Evolutionary conservation across 2,329 filamentous ascomycete genomes (phyloP), one percentile per base, ranked within the genome.

Genomic region (Colletotrichum truncatum): DNA sequence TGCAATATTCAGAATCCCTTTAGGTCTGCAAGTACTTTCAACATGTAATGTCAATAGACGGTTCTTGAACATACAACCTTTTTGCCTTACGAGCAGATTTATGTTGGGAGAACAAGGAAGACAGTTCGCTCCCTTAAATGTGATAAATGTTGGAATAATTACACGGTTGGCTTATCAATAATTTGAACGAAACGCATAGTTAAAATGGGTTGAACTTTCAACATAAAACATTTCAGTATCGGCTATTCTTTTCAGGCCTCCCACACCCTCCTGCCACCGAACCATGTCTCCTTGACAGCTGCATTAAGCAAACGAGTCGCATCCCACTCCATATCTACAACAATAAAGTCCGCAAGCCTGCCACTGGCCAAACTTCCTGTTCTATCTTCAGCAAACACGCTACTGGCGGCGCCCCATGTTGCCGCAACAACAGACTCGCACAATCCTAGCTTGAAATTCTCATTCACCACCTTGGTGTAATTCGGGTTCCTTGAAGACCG

Each of bases 281-380:
- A 84, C 85, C 85, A 88, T 1, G 86, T 88, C 77, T 87, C 79
- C 54, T 70, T 68, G 1, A 87, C 77, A 18, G 71, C 74, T 0
- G 83, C 84, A 9, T 78, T 70, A 51, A 86, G 74, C 61, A 89
- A 71, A 68, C 76, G 77, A 23, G 79, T 78, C 16, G 80, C 77
- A 21, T 81, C 78, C 78, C 84, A 84, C 23, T 79, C 74, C 77
- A 87, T 81, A 62, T 87, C 80, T 41, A 86, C 76, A 1, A 80
- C 72, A 4, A 85, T 83, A 57, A 90, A 87, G 68, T 91, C 88
- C 0, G 88, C 88, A 68, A 81, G 77, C 71, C 84, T 77, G 0
- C 87, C 87, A 1, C 73, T 74, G 68, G 81, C 79, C 59, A 91
- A 70, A 53, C 78, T 83, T 0, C 89, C 89, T 0, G 85, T 78